phyloP scores from a whole-genome alignment of 495 filamentous ascomycete genomes.

The Penicillium longicatenatum region DNA sequence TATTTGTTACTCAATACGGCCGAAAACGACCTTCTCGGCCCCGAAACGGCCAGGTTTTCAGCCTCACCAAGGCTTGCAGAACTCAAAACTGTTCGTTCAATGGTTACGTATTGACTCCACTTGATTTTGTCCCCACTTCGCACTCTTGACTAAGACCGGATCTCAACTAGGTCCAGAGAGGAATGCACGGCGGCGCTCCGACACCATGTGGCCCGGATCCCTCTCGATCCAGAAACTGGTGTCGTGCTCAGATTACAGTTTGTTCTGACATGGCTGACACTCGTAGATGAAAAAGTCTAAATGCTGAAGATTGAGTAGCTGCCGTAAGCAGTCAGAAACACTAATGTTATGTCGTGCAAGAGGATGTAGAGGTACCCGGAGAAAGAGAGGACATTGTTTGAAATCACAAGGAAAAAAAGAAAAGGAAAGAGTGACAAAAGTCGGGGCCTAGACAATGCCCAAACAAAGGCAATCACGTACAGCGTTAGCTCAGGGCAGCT shows the following conservation, averaged over 20 bases:
- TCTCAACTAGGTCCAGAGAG: conserved; percentile 1
- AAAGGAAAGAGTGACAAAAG: not conserved
- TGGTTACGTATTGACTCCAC: conserved; percentile 6
- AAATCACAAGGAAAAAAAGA: not conserved
- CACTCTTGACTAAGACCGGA: not conserved
- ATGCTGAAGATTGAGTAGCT: not conserved
- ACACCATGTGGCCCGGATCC: conserved; percentile 4
- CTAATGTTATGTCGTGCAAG: not conserved
- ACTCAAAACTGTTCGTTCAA: not conserved
- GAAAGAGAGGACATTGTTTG: not conserved
- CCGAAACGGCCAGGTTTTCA: conserved; percentile 3
- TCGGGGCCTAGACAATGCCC: not conserved
- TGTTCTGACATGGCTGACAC: not conserved
- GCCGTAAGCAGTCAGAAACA: not conserved
- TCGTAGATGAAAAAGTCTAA: not conserved
- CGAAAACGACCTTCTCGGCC: not conserved
- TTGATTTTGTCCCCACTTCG: not conserved
- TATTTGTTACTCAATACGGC: not conserved
- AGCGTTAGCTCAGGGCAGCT: not conserved
- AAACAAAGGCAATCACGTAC: not conserved
- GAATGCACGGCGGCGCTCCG: not conserved
- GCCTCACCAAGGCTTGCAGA: conserved; percentile 4
- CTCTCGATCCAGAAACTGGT: conserved; percentile 5
- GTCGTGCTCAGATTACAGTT: conserved; percentile 1
- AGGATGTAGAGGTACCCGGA: too few species aligned